Evolutionary conservation across 371 early-diverging fungal species (phyloP).

Genomic region (Chytridiales sp.): DNA sequence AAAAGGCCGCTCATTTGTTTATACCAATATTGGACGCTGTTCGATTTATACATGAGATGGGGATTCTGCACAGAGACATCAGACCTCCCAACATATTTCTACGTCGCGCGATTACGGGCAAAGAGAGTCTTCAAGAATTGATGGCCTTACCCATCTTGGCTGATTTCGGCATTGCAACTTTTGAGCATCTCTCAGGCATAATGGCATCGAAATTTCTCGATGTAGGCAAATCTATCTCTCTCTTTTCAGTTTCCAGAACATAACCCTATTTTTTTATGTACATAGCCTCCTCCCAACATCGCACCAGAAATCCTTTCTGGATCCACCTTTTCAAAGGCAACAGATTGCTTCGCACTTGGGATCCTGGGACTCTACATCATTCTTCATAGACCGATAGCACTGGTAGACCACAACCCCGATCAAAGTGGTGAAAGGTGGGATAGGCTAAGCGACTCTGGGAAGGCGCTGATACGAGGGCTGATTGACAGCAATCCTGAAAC

Average conservation of each 20-base stretch:
- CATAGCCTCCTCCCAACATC: no score
- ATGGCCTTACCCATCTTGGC: slow-evolving; percentile 2
- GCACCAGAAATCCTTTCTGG: slow-evolving; percentile 1
- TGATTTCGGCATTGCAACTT: slow-evolving; percentile 10
- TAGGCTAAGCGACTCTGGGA: no score
- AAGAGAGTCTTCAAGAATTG: not conserved
- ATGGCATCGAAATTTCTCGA: no score
- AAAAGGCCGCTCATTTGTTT: not conserved
- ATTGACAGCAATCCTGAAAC: no score
- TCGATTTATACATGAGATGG: slow-evolving; percentile 10
- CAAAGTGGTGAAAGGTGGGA: no score
- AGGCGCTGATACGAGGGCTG: no score
- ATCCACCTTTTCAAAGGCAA: not conserved
- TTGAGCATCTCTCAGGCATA: not conserved
- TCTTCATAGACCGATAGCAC: not conserved
- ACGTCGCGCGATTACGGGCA: slow-evolving; percentile 2
- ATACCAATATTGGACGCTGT: slow-evolving; percentile 1
- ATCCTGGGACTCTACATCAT: slow-evolving; percentile 4
- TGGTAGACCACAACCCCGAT: slow-evolving; percentile 48
- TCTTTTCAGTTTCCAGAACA: no score
- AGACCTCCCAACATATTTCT: slow-evolving; percentile 8
- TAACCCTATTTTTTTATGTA: no score
- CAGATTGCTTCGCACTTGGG: slow-evolving; percentile 10
- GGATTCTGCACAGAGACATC: slow-evolving; percentile 4
- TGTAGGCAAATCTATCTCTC: no score